phyloP scores from a whole-genome alignment of 371 early-diverging fungal species.

The Neoconidiobolus thromboides region DNA sequence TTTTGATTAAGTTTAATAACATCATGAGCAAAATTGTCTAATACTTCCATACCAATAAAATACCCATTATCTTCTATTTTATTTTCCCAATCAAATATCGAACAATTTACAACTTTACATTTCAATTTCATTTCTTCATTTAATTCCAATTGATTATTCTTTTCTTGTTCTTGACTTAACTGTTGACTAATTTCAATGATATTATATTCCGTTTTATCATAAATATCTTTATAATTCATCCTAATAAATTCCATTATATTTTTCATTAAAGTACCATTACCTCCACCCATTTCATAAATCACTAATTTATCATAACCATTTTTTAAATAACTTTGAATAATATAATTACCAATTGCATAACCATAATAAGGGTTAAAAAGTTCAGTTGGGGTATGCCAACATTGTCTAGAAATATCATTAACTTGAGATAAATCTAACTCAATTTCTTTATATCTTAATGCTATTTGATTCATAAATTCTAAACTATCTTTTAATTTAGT shows the following conservation, averaged over 20 bases:
- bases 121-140: conserved; percentile 25
- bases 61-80: conserved; percentile 55
- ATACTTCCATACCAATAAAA: conserved; percentile 83
- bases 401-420: conserved; percentile 50
- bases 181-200: conserved; percentile 82
- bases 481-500: conserved; percentile 46
- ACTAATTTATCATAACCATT: conserved; percentile 41
- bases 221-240: conserved; percentile 56
- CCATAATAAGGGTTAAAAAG: conserved; percentile 89
- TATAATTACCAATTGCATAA: conserved; percentile 74
- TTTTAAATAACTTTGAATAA: conserved; percentile 52
- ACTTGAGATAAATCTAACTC: conserved; percentile 38
- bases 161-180: conserved; percentile 49
- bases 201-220: conserved; percentile 55
- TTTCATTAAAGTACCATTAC: conserved; percentile 88
- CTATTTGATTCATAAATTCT: conserved; percentile 60
- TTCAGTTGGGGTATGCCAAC: conserved; percentile 96
- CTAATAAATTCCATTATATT: conserved; percentile 79
- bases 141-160: conserved; percentile 25
- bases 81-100: conserved; percentile 79
- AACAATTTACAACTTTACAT: conserved; percentile 66
- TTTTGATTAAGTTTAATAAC: conserved; percentile 68
- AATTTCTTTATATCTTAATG: conserved; percentile 56
- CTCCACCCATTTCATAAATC: conserved; percentile 92
- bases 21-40: conserved; percentile 93